A percentile compares a stretch with the other conserved stretches of the same genome.
These are phyloP conservation scores for Globisporangium yorkense DNA, from an alignment of 352 stramenopile genomes.

Conservation along the genomic window DNA sequence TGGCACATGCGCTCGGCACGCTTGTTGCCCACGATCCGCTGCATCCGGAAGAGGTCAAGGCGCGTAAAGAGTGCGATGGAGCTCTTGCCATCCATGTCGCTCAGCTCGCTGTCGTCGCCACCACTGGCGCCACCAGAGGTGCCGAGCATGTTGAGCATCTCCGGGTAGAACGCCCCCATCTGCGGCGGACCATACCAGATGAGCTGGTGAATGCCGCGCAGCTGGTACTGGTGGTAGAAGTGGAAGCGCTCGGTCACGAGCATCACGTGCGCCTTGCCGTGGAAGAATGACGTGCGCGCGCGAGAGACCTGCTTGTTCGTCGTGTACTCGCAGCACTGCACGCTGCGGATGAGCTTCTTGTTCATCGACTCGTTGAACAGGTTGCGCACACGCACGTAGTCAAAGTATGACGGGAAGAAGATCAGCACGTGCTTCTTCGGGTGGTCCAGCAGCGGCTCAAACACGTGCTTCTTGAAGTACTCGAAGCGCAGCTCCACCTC, in stretches of 20 bases:
- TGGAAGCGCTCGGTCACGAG: conserved; percentile 83
- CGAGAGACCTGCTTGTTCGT: conserved; percentile 56
- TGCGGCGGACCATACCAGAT: conserved; percentile 70
- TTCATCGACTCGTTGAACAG: conserved; percentile 71
- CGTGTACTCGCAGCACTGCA: conserved; percentile 79
- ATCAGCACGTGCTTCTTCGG: conserved; percentile 70
- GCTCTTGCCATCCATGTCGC: conserved; percentile 29
- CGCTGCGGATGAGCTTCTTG: conserved; percentile 61
- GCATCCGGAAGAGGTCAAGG: conserved; percentile 55
- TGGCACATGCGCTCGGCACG: conserved; percentile 69
- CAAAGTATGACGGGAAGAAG: conserved; percentile 80
- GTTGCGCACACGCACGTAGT: conserved; percentile 85
- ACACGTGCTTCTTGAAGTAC: conserved; percentile 78
- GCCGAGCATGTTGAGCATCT: conserved; percentile 75
- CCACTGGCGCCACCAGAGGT: neutral
- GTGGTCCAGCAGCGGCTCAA: conserved; percentile 61
- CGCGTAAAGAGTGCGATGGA: conserved; percentile 60
- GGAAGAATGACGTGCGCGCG: conserved; percentile 67
- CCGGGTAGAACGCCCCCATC: conserved; percentile 66
- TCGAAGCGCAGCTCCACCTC: conserved; percentile 66
- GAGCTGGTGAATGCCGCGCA: conserved; percentile 72
- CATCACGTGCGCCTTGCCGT: conserved; percentile 72
- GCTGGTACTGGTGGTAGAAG: conserved; percentile 82
- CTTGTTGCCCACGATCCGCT: conserved; percentile 70
- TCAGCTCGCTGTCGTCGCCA: conserved; percentile 13